A percentile compares a stretch with the other conserved stretches of the same genome.
Conservation (phyloP, 2,329 filamentous ascomycete species). For the Pezicula rhizophila region DNA sequence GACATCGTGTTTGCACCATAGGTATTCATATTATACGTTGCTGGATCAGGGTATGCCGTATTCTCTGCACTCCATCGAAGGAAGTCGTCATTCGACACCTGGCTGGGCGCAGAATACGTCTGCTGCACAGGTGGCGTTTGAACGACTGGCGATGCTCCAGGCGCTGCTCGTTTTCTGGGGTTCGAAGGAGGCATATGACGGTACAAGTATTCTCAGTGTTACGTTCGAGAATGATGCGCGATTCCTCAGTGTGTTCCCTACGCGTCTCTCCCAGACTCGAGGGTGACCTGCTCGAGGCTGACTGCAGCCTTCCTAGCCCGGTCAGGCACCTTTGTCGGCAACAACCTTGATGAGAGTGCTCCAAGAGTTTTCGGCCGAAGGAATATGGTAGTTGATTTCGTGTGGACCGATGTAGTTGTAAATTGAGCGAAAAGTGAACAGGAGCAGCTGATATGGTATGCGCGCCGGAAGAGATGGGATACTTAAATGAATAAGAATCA, state of each 20-base stretch:
- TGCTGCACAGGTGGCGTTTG: slow-evolving; percentile 47
- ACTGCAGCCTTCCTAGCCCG: slow-evolving; percentile 24
- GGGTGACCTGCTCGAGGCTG: slow-evolving; percentile 19
- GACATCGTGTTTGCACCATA: slow-evolving; percentile 13
- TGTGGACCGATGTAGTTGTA: background rate
- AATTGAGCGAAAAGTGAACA: background rate
- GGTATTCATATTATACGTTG: slow-evolving; percentile 23
- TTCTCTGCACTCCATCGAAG: slow-evolving; percentile 44
- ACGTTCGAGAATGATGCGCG: slow-evolving; percentile 5
- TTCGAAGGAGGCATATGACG: slow-evolving; percentile 35
- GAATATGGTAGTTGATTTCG: background rate
- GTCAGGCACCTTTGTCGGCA: slow-evolving; percentile 10
- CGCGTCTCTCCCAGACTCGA: background rate
- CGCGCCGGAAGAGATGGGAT: slow-evolving; percentile 6
- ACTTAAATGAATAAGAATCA: slow-evolving; percentile 15
- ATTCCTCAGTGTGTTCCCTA: background rate
- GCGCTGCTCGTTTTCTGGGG: slow-evolving; percentile 66
- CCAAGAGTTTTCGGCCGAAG: background rate
- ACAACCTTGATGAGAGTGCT: slow-evolving; percentile 7
- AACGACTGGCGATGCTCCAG: slow-evolving; percentile 60
- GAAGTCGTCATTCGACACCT: slow-evolving; percentile 45
- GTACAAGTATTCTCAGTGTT: slow-evolving; percentile 12
- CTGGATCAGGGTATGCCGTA: slow-evolving; percentile 28
- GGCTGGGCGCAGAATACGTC: slow-evolving; percentile 37
- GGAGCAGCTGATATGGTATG: slow-evolving; percentile 9